Evolutionary conservation across 768 basidiomycete genomes (phyloP).

Genomic region (Naganishia vishniacii): DNA sequence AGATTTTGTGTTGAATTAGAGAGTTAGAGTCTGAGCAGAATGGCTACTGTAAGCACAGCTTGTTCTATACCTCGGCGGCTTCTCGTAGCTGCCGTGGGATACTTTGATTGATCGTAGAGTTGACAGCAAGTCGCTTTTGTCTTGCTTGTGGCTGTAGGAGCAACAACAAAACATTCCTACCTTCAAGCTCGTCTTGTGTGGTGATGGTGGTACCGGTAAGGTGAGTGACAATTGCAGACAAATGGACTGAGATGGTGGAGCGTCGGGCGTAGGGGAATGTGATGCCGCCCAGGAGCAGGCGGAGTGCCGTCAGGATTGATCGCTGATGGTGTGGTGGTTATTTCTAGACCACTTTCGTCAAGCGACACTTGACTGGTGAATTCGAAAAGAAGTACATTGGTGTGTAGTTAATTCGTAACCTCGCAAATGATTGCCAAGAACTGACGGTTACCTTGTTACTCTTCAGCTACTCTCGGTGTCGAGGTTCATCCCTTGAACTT

Average conservation of each 20-base stretch:
- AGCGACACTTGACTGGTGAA: conserved; percentile 99
- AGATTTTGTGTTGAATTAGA: not conserved
- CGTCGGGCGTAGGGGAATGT: not conserved
- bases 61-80: not conserved
- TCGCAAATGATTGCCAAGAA: not conserved
- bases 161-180: conserved; percentile 59
- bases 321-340: not conserved
- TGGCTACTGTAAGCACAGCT: conserved; percentile 15
- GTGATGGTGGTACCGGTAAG: conserved; percentile 90
- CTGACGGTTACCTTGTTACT: not conserved
- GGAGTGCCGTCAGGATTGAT: not conserved
- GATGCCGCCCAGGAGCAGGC: too few relatives aligned
- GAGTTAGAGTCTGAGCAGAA: not conserved
- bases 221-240: not conserved
- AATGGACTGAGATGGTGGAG: not conserved
- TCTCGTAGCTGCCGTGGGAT: not conserved
- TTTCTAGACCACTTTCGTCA: conserved; percentile 85
- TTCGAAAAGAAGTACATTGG: conserved; percentile 99
- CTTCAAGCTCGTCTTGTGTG: conserved; percentile 73
- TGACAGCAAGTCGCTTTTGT: not conserved
- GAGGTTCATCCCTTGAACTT: conserved; percentile 96
- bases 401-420: conserved; percentile 50
- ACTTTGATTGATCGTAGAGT: too few relatives aligned
- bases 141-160: too few relatives aligned
- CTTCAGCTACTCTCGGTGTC: conserved; percentile 90